Percentiles rank a stretch among this genome's conserved stretches.
These are phyloP conservation scores for Phaseolus coccineus DNA, from an alignment of 331 rosid genomes.

Conservation along the genomic window DNA sequence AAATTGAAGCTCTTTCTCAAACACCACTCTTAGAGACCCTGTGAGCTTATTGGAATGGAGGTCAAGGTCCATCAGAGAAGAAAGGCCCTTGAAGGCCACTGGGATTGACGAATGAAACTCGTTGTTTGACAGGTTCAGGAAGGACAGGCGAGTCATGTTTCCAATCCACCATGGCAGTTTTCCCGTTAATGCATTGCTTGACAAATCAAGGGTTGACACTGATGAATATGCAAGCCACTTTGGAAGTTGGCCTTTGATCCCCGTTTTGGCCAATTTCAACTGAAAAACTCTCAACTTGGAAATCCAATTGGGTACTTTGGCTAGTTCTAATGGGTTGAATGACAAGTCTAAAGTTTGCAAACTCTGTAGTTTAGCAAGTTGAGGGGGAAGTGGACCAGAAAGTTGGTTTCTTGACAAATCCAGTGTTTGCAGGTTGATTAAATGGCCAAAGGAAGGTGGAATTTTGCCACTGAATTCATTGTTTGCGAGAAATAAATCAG, in stretches of 20 bases:
- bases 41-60: constrained; percentile 60
- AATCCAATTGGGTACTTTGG: constrained; percentile 55
- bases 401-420: constrained; percentile 61
- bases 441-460: constrained; percentile 61
- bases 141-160: constrained; percentile 64
- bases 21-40: constrained; percentile 44
- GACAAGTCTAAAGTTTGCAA: constrained; percentile 68
- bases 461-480: constrained; percentile 59
- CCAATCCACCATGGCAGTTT: constrained; percentile 68
- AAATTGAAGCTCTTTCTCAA: constrained; percentile 44
- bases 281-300: constrained; percentile 58
- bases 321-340: constrained; percentile 58
- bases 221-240: constrained; percentile 61
- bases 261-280: constrained; percentile 56
- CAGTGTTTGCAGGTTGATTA: constrained; percentile 51
- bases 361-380: constrained; percentile 48
- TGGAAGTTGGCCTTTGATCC: constrained; percentile 59
- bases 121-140: constrained; percentile 64
- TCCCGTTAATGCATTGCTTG: constrained; percentile 61
- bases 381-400: constrained; percentile 44
- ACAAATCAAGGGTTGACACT: constrained; percentile 59
- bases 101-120: constrained; percentile 61
- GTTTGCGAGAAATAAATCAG: constrained; percentile 59
- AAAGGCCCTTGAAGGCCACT: constrained; percentile 52
- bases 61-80: constrained; percentile 67